Evolutionary conservation across 805 yeast genomes (phyloP).

Genomic region (Allodekkera sacchari): DNA sequence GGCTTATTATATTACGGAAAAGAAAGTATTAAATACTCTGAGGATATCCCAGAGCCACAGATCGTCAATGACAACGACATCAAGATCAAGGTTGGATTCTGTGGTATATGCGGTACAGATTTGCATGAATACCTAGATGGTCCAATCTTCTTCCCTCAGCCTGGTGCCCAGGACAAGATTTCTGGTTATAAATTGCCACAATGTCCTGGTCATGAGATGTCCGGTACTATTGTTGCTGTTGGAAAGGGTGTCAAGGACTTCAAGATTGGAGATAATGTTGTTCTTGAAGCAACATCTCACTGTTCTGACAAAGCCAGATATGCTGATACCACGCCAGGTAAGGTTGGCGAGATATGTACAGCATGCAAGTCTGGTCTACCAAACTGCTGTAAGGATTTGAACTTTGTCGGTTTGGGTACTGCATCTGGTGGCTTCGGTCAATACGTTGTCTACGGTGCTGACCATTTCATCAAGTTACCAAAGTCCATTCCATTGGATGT

Average conservation of each 20-base stretch:
- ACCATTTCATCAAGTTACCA: slow-evolving; percentile 28
- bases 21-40: slow-evolving; percentile 34
- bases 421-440: slow-evolving; percentile 40
- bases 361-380: slow-evolving; percentile 36
- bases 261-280: slow-evolving; percentile 50
- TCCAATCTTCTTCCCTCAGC: slow-evolving; percentile 45
- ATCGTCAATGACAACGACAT: slow-evolving; percentile 21
- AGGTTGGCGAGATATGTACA: slow-evolving; percentile 27
- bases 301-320: slow-evolving; percentile 28
- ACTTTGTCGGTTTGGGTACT: slow-evolving; percentile 42
- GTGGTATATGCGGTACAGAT: slow-evolving; percentile 63
- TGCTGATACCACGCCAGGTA: slow-evolving; percentile 22
- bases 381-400: slow-evolving; percentile 36
- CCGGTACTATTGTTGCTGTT: slow-evolving; percentile 25
- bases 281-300: slow-evolving; percentile 53
- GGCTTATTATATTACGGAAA: slow-evolving; percentile 42
- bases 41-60: slow-evolving; percentile 18
- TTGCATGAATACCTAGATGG: slow-evolving; percentile 50
- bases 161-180: slow-evolving; percentile 24
- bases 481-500: slow-evolving; percentile 24
- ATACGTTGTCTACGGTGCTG: slow-evolving; percentile 28
- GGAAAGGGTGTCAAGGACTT: slow-evolving; percentile 38
- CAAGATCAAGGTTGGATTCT: slow-evolving; percentile 29
- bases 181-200: slow-evolving; percentile 29
- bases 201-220: slow-evolving; percentile 30